Conservation (phyloP, 2,329 filamentous ascomycete species). For the Pyricularia pennisetigena region DNA sequence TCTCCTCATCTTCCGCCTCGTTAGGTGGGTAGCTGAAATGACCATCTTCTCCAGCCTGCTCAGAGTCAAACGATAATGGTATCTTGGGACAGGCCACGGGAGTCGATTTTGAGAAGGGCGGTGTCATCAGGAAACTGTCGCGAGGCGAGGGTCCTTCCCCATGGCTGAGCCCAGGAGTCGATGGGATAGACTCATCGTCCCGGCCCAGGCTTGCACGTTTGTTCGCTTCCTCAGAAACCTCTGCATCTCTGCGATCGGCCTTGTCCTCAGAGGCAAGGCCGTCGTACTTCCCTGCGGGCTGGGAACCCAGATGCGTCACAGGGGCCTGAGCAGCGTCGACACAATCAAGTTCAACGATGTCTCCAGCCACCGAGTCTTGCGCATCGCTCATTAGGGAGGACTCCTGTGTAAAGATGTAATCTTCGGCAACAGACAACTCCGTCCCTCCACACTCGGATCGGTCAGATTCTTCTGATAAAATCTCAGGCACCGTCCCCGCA, state of each 20-base stretch:
- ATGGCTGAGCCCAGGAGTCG: slow-evolving; percentile 20
- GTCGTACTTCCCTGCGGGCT: not conserved
- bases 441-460: not conserved
- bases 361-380: not conserved
- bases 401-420: not conserved
- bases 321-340: not conserved
- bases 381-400: not conserved
- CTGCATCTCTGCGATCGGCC: not conserved
- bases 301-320: not conserved
- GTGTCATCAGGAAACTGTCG: slow-evolving; percentile 19
- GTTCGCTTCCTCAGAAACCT: not conserved
- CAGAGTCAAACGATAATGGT: not conserved
- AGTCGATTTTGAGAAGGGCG: slow-evolving; percentile 8
- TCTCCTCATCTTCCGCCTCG: not conserved
- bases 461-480: not conserved
- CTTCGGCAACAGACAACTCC: not conserved
- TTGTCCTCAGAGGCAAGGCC: not conserved
- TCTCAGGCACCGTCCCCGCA: not conserved
- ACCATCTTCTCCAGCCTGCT: not conserved
- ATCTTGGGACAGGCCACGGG: not conserved
- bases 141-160: slow-evolving; percentile 18
- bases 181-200: slow-evolving; percentile 11
- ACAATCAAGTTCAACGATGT: not conserved
- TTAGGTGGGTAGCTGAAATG: not conserved
- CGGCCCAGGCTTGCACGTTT: not conserved